Base-by-base conservation (phyloP, 768 basidiomycete species). In the Pulveroboletus sp. region DNA sequence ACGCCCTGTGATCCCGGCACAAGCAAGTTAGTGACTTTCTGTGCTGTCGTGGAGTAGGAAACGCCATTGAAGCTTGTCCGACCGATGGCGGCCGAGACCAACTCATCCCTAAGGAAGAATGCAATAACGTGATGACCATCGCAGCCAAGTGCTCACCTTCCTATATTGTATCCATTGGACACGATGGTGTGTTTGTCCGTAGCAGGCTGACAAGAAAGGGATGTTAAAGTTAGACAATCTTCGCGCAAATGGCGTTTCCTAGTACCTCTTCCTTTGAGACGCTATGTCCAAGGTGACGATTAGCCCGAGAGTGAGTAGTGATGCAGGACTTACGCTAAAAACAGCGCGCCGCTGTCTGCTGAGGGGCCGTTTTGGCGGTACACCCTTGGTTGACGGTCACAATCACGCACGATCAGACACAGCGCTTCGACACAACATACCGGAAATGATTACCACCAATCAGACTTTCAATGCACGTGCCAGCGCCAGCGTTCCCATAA, bases 341-440 rank as follows among this genome's bases (percentile, higher is more conserved):
- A 87, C 19, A 85, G 65, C 2, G 75, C 73, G 1, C 71, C 70
- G 24, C 65, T 76, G 44, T 71, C 41, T 4, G 84, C 82, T 17
- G 27, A 24, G 1, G 76, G 57, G 0, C 83, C 83, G 51, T 84
- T 80, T 64, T 86, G 83, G 24, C 74, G 74, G 61, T 62, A 84
- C 13, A 80, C 70, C 11, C 81, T 58, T 37, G 4, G 14, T 24
- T 5, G 19, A 38, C 4, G 14, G n/a, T 52, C 34, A 39, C 6
- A 9, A 16, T 12, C 4, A 38, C 3, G 21, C 32, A 14, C 11
- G 13, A 33, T 24, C n/a, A 16, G 29, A 24, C 34, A 24, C 1
- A 3, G 19, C 3, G 33, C 19, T 9, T 35, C 25, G 25, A 27
- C 9, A 9, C 9, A 29, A 40, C 40, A 31, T 43, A 73, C 73